Conservation (phyloP, 2,329 filamentous ascomycete genomes). For the Claviceps paspali region DNA sequence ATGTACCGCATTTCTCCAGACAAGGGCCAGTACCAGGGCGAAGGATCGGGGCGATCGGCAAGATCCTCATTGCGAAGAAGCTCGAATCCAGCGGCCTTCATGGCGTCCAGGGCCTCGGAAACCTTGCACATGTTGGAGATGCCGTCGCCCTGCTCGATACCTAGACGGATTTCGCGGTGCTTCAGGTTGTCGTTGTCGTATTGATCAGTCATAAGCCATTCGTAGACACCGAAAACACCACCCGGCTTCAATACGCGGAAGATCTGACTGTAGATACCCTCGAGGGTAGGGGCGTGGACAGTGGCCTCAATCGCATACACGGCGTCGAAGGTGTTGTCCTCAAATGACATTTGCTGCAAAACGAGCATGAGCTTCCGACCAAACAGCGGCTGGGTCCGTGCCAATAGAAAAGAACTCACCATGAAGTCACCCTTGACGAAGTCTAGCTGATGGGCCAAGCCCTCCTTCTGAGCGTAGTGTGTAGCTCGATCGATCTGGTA, state of each 20-base stretch:
- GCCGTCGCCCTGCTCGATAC: conserved; percentile 89
- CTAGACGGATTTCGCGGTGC: conserved; percentile 81
- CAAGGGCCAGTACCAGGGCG: conserved; percentile 91
- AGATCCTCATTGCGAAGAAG: conserved; percentile 76
- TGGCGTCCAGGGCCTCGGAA: conserved; percentile 64
- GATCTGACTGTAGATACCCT: conserved; percentile 88
- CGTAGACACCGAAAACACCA: conserved; percentile 90
- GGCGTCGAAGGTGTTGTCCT: conserved; percentile 81
- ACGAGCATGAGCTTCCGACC: neutral
- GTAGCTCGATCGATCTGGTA: conserved; percentile 97
- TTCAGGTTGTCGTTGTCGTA: conserved; percentile 81
- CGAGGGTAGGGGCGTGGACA: conserved; percentile 78
- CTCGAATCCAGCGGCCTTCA: conserved; percentile 77
- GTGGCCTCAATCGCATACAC: conserved; percentile 97
- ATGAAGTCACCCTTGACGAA: conserved; percentile 98
- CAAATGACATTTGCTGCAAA: conserved; percentile 64
- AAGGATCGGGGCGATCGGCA: conserved; percentile 56
- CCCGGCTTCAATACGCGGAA: conserved; percentile 92
- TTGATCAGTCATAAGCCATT: conserved; percentile 95
- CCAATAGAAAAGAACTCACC: conserved; percentile 25
- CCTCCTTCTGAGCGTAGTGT: conserved; percentile 67
- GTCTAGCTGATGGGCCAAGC: conserved; percentile 60
- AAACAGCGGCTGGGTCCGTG: neutral
- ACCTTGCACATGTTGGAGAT: conserved; percentile 96
- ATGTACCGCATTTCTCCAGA: conserved; percentile 75